Conservation (phyloP, 2,329 filamentous ascomycete genomes). For the Cylindrodendrum hubeiense region DNA sequence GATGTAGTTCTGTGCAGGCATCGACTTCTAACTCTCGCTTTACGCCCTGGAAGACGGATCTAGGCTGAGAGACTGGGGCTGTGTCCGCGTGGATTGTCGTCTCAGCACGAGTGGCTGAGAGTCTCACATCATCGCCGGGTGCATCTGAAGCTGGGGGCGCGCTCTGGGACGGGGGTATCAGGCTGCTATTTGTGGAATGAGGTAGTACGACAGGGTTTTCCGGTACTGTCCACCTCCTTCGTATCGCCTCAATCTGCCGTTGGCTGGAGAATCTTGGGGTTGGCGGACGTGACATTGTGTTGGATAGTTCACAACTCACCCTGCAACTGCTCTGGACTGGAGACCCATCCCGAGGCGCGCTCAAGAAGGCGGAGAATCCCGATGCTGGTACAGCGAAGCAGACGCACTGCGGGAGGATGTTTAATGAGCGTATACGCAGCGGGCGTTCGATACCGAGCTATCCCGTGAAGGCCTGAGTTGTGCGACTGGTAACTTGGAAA, state of each 20-base stretch:
- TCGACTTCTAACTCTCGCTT: constrained; percentile 11
- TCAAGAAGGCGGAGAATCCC: no score
- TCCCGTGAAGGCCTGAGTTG: no score
- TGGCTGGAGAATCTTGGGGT: no score
- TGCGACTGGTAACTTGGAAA: no score
- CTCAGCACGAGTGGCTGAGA: neutral
- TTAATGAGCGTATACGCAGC: no score
- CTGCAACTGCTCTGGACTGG: no score
- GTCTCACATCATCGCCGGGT: neutral
- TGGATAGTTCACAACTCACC: no score
- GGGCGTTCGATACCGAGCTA: no score
- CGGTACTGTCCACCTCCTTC: neutral
- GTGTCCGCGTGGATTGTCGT: neutral
- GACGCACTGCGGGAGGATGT: no score
- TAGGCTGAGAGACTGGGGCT: neutral
- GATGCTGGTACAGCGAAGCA: no score
- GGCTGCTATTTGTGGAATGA: neutral
- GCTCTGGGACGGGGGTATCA: neutral
- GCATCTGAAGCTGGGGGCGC: neutral
- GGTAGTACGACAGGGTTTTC: neutral
- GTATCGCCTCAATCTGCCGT: neutral
- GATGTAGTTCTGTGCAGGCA: neutral
- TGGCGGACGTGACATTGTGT: no score
- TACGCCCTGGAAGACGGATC: neutral
- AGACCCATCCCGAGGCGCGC: no score